Conservation (phyloP, 257 asterid species). For the Ilex asprella region DNA sequence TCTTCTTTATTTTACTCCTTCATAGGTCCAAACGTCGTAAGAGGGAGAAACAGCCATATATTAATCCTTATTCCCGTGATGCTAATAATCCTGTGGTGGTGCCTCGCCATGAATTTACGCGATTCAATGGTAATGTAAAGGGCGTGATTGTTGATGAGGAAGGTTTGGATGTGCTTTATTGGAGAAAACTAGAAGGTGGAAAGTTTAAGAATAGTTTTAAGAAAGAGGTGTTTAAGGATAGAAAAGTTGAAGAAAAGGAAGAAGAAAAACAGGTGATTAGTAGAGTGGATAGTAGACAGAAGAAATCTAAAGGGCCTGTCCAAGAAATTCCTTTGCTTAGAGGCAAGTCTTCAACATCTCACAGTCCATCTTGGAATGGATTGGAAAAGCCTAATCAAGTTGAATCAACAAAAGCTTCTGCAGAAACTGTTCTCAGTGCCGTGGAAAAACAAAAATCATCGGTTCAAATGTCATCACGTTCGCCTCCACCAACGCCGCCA, state of each 20-base stretch:
- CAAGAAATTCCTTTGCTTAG: constrained; percentile 63
- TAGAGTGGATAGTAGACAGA: constrained; percentile 18
- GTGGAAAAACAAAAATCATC: constrained; percentile 28
- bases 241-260: constrained; percentile 26
- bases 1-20: constrained; percentile 5
- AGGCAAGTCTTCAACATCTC: constrained; percentile 73
- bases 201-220: constrained; percentile 36
- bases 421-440: constrained; percentile 18
- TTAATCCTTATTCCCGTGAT: background rate
- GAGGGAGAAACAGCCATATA: background rate
- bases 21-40: constrained; percentile 7
- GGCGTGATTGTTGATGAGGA: constrained; percentile 86
- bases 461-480: constrained; percentile 13
- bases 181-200: constrained; percentile 59
- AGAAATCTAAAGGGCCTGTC: constrained; percentile 26
- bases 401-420: constrained; percentile 12
- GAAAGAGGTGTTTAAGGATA: constrained; percentile 32
- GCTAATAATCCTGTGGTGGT: constrained; percentile 13
- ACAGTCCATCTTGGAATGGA: constrained; percentile 50
- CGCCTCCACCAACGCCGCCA: constrained; percentile 16
- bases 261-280: constrained; percentile 47
- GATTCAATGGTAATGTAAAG: constrained; percentile 57
- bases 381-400: constrained; percentile 10
- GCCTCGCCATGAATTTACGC: constrained; percentile 24
- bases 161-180: constrained; percentile 87